phyloP scores from a whole-genome alignment of 1,284 basidiomycete genomes.

The Schizophyllum commune region DNA sequence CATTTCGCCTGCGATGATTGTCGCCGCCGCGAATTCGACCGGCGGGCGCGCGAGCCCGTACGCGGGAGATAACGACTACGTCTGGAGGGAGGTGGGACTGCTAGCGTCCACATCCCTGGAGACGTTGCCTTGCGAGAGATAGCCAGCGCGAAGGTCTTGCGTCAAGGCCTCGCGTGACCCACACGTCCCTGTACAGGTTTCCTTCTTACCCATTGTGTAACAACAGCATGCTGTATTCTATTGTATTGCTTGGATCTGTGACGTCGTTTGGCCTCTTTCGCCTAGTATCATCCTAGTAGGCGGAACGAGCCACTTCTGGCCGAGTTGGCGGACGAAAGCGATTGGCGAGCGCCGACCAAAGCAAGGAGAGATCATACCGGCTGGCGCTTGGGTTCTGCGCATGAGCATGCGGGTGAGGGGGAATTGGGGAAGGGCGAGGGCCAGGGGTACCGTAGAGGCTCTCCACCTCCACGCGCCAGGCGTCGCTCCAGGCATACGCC shows the following conservation, averaged over 20 bases:
- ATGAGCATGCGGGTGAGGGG: too few species aligned
- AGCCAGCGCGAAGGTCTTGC: background rate
- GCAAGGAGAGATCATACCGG: too few species aligned
- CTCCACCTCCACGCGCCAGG: too few species aligned
- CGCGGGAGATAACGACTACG: background rate
- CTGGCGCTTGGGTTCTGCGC: too few species aligned
- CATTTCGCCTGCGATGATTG: background rate
- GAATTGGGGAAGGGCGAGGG: too few species aligned
- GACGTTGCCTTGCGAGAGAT: background rate
- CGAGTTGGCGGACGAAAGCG: too few species aligned
- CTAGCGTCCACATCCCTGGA: background rate
- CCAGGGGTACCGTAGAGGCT: too few species aligned
- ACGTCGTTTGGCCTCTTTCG: background rate
- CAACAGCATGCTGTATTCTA: background rate
- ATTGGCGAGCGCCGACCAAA: too few species aligned
- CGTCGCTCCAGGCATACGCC: background rate
- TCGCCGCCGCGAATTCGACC: background rate
- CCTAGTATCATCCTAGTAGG: background rate
- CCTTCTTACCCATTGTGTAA: background rate
- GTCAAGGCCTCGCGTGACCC: too few species aligned
- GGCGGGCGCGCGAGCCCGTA: background rate
- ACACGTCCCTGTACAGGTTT: background rate
- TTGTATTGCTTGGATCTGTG: background rate
- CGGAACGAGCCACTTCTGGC: too few species aligned
- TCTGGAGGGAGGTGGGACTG: too few species aligned